Conservation (phyloP, 768 basidiomycete genomes). For the Obba rivulosa region DNA sequence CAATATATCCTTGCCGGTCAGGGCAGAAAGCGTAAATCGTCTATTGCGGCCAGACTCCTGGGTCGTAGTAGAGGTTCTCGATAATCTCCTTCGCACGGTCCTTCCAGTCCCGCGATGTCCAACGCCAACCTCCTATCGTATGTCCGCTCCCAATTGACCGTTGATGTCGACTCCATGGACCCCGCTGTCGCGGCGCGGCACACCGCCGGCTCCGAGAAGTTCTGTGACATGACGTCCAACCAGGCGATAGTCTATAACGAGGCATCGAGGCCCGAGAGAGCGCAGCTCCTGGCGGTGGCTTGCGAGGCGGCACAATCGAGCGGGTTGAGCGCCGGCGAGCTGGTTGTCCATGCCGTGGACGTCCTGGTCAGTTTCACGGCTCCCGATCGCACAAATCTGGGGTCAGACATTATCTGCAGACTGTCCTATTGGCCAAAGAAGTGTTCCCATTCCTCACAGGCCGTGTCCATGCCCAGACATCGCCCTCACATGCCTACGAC, state of each 20-base stretch:
- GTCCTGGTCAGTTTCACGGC: constrained; percentile 27
- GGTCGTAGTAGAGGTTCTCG: too few species aligned
- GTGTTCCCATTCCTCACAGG: constrained; percentile 37
- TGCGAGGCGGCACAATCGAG: constrained; percentile 20
- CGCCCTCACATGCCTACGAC: constrained; percentile 37
- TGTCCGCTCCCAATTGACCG: constrained; percentile 28
- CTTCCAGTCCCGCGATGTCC: constrained; percentile 5
- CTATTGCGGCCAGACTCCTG: too few species aligned
- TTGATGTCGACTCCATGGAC: constrained; percentile 50
- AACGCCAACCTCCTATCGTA: constrained; percentile 31
- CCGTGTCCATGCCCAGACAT: constrained; percentile 41
- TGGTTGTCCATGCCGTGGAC: constrained; percentile 32
- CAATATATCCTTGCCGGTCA: too few species aligned
- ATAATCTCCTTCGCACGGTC: too few species aligned
- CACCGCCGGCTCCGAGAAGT: constrained; percentile 20
- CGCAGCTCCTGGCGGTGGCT: constrained; percentile 27
- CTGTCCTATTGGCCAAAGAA: constrained; percentile 38
- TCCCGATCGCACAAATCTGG: neutral
- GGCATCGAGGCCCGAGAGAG: constrained; percentile 27
- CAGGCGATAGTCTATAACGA: constrained; percentile 39
- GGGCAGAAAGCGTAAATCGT: too few species aligned
- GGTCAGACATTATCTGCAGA: constrained; percentile 21
- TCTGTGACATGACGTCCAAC: constrained; percentile 47
- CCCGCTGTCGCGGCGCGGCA: constrained; percentile 32
- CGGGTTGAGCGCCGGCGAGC: constrained; percentile 14